phyloP scores from a whole-genome alignment of 345 rosid species.

The Populus euphratica region DNA sequence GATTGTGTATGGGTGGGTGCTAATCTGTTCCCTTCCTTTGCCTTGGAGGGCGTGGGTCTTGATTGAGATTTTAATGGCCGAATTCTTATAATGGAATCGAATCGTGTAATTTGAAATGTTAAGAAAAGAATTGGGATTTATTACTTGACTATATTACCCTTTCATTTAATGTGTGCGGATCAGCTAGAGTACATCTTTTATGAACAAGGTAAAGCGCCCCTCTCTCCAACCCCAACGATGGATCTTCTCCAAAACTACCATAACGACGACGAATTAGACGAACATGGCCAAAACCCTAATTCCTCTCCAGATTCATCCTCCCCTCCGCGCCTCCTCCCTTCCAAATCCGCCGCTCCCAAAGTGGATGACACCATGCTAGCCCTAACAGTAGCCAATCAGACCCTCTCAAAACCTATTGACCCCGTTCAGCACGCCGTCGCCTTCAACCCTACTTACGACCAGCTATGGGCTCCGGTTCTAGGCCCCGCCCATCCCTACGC shows the following conservation, averaged over 20 bases:
- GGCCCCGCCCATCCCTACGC: slow-evolving; percentile 95
- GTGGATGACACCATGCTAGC: slow-evolving; percentile 93
- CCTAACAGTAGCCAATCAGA: slow-evolving; percentile 56
- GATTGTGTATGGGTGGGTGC: no score
- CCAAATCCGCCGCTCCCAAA: slow-evolving; percentile 81
- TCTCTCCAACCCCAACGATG: slow-evolving; percentile 26
- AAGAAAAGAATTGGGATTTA: no score
- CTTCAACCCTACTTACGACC: slow-evolving; percentile 80
- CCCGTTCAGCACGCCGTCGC: slow-evolving; percentile 70
- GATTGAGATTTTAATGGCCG: no score
- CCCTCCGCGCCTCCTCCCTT: slow-evolving; percentile 62
- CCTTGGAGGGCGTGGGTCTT: no score
- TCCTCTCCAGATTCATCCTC: slow-evolving; percentile 73
- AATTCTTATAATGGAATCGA: no score
- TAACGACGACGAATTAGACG: slow-evolving; percentile 32
- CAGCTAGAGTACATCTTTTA: no score
- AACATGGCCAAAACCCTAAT: slow-evolving; percentile 23
- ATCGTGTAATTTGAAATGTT: no score
- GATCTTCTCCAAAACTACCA: slow-evolving; percentile 50
- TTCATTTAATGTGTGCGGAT: no score
- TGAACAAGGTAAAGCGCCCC: not conserved
- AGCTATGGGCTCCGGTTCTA: slow-evolving; percentile 84
- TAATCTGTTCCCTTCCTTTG: no score
- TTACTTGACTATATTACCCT: no score
- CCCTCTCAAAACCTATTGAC: slow-evolving; percentile 67